Evolutionary conservation across 129 eudicot species (phyloP).

Genomic region (Flaveria trinervia): DNA sequence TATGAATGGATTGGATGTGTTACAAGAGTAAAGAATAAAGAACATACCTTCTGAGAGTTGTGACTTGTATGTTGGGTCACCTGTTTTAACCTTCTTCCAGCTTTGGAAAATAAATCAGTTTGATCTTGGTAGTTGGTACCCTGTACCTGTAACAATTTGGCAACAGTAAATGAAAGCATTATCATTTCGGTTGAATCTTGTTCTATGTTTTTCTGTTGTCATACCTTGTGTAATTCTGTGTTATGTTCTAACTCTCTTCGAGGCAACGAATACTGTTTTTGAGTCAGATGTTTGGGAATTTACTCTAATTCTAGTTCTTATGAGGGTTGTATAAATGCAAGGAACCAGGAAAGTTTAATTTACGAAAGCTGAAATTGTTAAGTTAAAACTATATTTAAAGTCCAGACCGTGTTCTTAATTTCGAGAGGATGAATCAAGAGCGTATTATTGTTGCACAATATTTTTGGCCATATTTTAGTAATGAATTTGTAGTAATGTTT

Average conservation of each 20-base stretch:
- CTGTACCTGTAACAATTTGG: neutral
- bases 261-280: neutral
- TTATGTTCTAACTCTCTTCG: neutral
- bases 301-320: neutral
- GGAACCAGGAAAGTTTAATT: neutral
- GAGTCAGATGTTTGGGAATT: constrained; percentile 6
- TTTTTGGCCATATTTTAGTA: neutral
- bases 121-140: neutral
- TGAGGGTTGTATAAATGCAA: neutral
- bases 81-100: neutral
- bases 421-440: neutral
- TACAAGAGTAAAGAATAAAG: constrained; percentile 13
- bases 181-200: neutral
- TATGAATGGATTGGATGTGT: constrained; percentile 9
- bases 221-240: neutral
- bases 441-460: neutral
- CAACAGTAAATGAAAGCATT: neutral
- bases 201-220: neutral
- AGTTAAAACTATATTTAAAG: neutral
- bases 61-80: neutral
- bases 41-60: neutral
- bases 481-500: neutral
- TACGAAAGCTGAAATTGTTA: constrained; percentile 9
- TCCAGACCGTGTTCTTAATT: neutral
- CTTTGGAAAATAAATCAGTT: neutral